These are phyloP conservation scores for Novymonas esmeraldas DNA, from an alignment of 208 protist species.

Conservation along the genomic window DNA sequence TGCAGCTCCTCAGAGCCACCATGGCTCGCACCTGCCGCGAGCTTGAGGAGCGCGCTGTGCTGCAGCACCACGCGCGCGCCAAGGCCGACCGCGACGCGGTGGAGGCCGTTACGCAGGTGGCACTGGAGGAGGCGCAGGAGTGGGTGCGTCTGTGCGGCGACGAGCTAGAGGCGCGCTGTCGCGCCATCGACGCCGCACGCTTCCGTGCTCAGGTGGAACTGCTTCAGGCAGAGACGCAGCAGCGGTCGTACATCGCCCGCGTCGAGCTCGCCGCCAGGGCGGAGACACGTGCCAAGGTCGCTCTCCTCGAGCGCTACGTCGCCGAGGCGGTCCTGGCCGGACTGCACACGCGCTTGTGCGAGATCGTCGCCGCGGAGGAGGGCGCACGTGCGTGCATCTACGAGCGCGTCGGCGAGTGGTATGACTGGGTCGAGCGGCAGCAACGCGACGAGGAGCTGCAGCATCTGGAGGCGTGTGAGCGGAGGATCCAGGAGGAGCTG, in stretches of 20 bases:
- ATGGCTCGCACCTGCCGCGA: not conserved
- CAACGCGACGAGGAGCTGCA: conserved; percentile 42
- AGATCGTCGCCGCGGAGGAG: conserved; percentile 46
- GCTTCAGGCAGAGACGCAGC: conserved; percentile 29
- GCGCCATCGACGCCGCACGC: conserved; percentile 4
- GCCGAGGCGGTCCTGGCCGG: conserved; percentile 41
- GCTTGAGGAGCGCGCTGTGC: conserved; percentile 6
- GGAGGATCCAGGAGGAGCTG: conserved; percentile 51
- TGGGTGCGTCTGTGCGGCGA: conserved; percentile 6
- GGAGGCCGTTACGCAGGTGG: not conserved
- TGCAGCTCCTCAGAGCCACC: conserved; percentile 14
- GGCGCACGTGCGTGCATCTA: conserved; percentile 36
- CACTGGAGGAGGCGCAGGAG: conserved; percentile 12
- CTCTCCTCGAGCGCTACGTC: conserved; percentile 36
- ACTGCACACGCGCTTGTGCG: conserved; percentile 38
- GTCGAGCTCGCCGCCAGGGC: conserved; percentile 18
- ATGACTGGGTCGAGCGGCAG: conserved; percentile 24
- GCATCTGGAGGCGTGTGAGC: conserved; percentile 26
- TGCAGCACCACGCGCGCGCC: conserved; percentile 8
- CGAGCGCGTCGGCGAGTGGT: conserved; percentile 36
- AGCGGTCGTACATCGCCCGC: conserved; percentile 16
- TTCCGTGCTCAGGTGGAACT: conserved; percentile 19
- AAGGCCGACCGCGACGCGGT: conserved; percentile 4
- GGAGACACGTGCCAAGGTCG: conserved; percentile 23
- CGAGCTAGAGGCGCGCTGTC: conserved; percentile 7